A percentile compares a stretch with the other conserved stretches of the same genome.
Conservation (phyloP, 2,329 filamentous ascomycete genomes). For the Exophiala aquamarina region DNA sequence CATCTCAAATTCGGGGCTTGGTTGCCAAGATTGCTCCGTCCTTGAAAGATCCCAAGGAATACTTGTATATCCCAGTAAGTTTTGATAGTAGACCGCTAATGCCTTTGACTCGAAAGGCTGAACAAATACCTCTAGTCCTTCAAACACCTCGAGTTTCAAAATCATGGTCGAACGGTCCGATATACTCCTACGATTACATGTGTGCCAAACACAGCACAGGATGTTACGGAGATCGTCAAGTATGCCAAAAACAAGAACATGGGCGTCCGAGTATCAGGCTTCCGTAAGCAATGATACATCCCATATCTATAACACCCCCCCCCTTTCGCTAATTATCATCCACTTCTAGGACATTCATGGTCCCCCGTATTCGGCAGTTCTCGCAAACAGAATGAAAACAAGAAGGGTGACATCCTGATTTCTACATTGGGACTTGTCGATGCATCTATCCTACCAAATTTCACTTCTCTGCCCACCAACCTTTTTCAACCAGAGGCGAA, state of each 20-base stretch:
- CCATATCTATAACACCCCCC: neutral
- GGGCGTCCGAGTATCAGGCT: slow-evolving; percentile 22
- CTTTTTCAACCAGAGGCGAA: slow-evolving; percentile 21
- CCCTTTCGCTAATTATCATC: neutral
- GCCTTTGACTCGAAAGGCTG: neutral
- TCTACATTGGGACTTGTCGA: slow-evolving; percentile 40
- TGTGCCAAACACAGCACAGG: slow-evolving; percentile 21
- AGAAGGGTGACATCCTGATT: slow-evolving; percentile 39
- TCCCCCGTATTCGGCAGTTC: slow-evolving; percentile 24
- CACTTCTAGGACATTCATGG: slow-evolving; percentile 20
- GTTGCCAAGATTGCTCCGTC: slow-evolving; percentile 16
- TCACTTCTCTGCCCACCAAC: slow-evolving; percentile 21
- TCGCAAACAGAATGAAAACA: slow-evolving; percentile 8
- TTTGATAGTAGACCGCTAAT: neutral
- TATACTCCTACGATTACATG: slow-evolving; percentile 20
- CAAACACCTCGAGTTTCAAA: slow-evolving; percentile 21
- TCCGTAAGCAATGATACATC: slow-evolving; percentile 13
- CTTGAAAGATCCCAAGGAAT: slow-evolving; percentile 16
- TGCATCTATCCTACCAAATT: slow-evolving; percentile 22
- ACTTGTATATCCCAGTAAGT: slow-evolving; percentile 22
- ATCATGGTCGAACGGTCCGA: slow-evolving; percentile 17
- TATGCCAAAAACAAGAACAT: slow-evolving; percentile 23
- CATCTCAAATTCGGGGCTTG: slow-evolving; percentile 16
- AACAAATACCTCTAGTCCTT: slow-evolving; percentile 20
- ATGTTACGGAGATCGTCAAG: slow-evolving; percentile 22